Evolutionary conservation across 768 basidiomycete genomes (phyloP).

Genomic region (Xerocomellus intermedius): DNA sequence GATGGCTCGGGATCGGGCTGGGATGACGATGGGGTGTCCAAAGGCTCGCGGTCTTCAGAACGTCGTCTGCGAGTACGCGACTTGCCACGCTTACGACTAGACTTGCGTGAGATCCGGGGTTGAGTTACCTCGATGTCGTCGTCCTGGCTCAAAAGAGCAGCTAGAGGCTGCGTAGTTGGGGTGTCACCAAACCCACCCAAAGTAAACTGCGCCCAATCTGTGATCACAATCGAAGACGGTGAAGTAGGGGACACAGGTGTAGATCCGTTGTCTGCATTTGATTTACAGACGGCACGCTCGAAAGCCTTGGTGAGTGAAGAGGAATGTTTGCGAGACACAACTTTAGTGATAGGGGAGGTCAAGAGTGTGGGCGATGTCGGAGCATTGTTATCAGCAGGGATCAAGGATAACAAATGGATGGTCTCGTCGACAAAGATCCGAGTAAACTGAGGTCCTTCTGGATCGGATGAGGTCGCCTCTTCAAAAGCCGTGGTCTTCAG

Average conservation of each 20-base stretch:
- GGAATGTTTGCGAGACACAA: slow-evolving; percentile 32
- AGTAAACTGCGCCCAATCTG: slow-evolving; percentile 72
- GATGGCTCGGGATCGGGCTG: slow-evolving; percentile 13
- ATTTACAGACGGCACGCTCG: slow-evolving; percentile 11
- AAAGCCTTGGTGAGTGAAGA: slow-evolving; percentile 32
- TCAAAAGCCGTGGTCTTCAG: slow-evolving; percentile 45
- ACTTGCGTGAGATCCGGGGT: slow-evolving; percentile 36
- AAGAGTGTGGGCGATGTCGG: slow-evolving; percentile 30
- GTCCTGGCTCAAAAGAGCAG: slow-evolving; percentile 58
- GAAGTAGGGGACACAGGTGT: slow-evolving; percentile 29
- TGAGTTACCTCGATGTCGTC: slow-evolving; percentile 61
- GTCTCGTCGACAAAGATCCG: slow-evolving; percentile 72
- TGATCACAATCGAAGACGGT: slow-evolving; percentile 27
- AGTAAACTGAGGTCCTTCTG: slow-evolving; percentile 41
- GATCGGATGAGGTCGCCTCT: slow-evolving; percentile 14
- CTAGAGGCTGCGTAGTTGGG: slow-evolving; percentile 39
- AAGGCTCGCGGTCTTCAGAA: slow-evolving; percentile 20
- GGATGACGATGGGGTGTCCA: slow-evolving; percentile 15
- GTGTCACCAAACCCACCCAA: slow-evolving; percentile 57
- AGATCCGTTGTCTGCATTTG: slow-evolving; percentile 21
- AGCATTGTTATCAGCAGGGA: slow-evolving; percentile 43
- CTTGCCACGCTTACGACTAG: slow-evolving; percentile 33
- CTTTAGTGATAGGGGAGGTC: slow-evolving; percentile 36
- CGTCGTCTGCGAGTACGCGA: slow-evolving; percentile 27
- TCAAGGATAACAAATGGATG: slow-evolving; percentile 46